These are phyloP conservation scores for Golubevia sp. DNA, from an alignment of 1,284 basidiomycete species.

Conservation along the genomic window DNA sequence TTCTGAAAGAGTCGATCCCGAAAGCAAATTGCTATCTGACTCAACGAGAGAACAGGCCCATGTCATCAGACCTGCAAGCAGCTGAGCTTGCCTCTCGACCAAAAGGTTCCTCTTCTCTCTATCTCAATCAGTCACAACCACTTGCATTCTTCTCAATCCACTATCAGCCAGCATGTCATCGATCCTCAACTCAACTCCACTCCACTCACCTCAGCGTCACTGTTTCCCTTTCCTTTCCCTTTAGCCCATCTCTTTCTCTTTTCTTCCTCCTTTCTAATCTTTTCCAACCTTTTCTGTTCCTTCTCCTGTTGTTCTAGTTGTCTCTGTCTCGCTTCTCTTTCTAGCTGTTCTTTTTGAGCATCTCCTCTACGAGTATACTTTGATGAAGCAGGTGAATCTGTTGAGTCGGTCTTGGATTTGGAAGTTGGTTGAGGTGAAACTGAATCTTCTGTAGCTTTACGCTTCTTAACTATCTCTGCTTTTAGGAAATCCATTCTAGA, in stretches of 20 bases:
- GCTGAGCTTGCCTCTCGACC: too few species aligned
- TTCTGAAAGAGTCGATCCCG: too few species aligned
- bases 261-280: neutral
- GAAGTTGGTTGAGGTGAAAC: constrained; percentile 1
- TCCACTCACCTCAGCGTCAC: neutral
- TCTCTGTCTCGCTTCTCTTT: constrained; percentile 1
- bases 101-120: too few species aligned
- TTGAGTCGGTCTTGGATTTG: constrained; percentile 1
- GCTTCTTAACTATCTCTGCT: constrained; percentile 83
- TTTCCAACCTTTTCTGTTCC: constrained; percentile 3
- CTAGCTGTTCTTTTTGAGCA: constrained; percentile 42
- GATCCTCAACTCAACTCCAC: neutral
- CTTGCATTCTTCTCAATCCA: too few species aligned
- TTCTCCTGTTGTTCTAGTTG: constrained; percentile 17
- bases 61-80: too few species aligned
- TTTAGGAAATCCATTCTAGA: constrained; percentile 79
- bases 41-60: too few species aligned
- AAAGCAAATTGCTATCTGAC: too few species aligned
- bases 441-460: constrained; percentile 69
- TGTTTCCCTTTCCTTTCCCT: neutral
- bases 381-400: constrained; percentile 6
- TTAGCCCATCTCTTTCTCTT: constrained; percentile 1
- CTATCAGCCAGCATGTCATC: too few species aligned
- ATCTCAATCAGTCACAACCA: too few species aligned
- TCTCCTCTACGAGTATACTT: constrained; percentile 23